Percentiles rank a stretch among this genome's conserved stretches.
These are phyloP conservation scores for Fusarium pseudograminearum DNA, from an alignment of 2,329 filamentous ascomycete genomes.

Conservation along the genomic window DNA sequence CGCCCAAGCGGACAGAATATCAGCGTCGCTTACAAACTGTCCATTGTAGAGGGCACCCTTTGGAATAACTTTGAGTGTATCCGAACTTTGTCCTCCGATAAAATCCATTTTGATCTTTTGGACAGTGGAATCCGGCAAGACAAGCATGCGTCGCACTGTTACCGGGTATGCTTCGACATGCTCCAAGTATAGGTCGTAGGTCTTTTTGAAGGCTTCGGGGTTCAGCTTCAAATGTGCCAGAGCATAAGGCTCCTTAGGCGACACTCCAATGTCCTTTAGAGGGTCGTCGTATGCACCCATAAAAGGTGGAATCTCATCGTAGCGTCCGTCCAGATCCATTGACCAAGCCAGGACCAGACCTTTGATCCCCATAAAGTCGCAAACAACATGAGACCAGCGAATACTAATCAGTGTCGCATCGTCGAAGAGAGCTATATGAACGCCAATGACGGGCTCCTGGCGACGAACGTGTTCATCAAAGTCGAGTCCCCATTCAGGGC, in stretches of 20 bases:
- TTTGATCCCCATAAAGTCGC: constrained; percentile 17
- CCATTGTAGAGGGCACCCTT: constrained; percentile 9
- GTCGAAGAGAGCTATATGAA: constrained; percentile 3
- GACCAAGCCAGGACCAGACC: constrained; percentile 9
- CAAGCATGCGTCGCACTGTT: constrained; percentile 6
- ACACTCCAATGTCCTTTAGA: neutral
- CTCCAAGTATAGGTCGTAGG: constrained; percentile 3
- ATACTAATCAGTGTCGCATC: constrained; percentile 6
- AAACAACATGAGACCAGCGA: constrained; percentile 3
- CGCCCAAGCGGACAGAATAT: constrained; percentile 5
- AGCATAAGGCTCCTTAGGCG: neutral
- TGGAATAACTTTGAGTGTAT: neutral
- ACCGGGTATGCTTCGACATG: neutral
- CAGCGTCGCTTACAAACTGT: constrained; percentile 5
- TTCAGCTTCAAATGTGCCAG: neutral
- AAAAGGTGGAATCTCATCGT: constrained; percentile 2
- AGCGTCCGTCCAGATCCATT: neutral
- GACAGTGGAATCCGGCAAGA: neutral
- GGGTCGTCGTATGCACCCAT: constrained; percentile 12
- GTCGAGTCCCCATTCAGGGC: constrained; percentile 1
- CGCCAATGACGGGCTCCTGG: constrained; percentile 1
- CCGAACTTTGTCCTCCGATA: neutral
- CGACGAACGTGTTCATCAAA: constrained; percentile 1
- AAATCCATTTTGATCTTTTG: constrained; percentile 11
- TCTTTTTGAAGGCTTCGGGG: constrained; percentile 6